Conservation (phyloP, 176 grass and related monocot species). For the Triticum urartu region DNA sequence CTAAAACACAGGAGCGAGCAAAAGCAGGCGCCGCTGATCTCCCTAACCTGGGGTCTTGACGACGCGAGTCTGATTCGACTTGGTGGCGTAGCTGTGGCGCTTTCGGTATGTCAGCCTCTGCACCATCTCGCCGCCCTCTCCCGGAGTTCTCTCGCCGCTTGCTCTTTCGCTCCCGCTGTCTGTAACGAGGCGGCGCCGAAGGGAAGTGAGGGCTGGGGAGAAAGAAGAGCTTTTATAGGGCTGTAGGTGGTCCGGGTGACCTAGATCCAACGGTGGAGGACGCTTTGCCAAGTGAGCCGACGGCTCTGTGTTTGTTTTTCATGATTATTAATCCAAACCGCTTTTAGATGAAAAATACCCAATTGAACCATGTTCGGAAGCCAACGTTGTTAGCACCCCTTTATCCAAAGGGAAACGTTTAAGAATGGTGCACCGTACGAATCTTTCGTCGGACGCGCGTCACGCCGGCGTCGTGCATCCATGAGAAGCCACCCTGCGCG, state of each 20-base stretch:
- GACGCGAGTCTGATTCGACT: constrained; percentile 77
- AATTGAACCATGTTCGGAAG: too few species aligned
- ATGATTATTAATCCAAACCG: neutral
- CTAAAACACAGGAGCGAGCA: neutral
- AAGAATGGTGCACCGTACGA: too few species aligned
- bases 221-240: constrained; percentile 34
- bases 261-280: constrained; percentile 54
- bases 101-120: constrained; percentile 79
- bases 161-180: neutral
- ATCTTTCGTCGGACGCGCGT: too few species aligned
- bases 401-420: too few species aligned
- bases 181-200: constrained; percentile 4
- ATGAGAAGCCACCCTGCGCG: too few species aligned
- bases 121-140: constrained; percentile 60
- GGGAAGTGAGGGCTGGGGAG: neutral
- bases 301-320: neutral
- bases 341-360: too few species aligned
- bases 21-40: neutral
- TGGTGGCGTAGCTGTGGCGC: constrained; percentile 75
- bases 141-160: constrained; percentile 9
- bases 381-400: too few species aligned
- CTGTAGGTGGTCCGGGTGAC: constrained; percentile 6
- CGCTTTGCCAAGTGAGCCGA: neutral
- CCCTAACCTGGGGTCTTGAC: constrained; percentile 64
- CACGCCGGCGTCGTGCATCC: too few species aligned